These are phyloP conservation scores for Syzygium syzygioides DNA, from an alignment of 441 rosid genomes.

Conservation along the genomic window DNA sequence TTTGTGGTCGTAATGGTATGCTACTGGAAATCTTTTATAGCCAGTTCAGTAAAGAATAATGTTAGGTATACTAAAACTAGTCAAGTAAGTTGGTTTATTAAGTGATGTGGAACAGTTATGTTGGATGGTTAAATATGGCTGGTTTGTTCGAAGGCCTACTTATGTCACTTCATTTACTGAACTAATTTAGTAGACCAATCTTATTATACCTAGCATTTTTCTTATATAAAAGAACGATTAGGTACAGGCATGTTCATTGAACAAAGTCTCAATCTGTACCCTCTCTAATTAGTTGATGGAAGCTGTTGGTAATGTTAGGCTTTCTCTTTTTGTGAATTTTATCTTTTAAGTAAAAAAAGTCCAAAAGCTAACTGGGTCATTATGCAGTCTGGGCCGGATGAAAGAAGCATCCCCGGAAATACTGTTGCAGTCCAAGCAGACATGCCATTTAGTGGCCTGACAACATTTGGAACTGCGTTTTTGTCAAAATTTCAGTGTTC, in stretches of 20 bases:
- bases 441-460: constrained; percentile 94
- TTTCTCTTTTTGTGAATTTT: not conserved
- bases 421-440: constrained; percentile 96
- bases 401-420: constrained; percentile 96
- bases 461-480: constrained; percentile 90
- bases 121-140: not conserved
- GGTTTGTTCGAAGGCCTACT: not conserved
- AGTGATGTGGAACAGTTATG: not conserved
- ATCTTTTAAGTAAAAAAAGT: not conserved
- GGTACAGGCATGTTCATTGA: not conserved
- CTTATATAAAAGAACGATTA: not conserved
- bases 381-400: constrained; percentile 86
- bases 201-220: not conserved
- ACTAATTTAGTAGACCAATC: not conserved
- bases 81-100: not conserved
- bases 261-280: not conserved
- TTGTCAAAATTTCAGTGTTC: constrained; percentile 96
- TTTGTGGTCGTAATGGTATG: constrained; percentile 96
- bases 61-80: not conserved
- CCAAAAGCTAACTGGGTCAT: not conserved
- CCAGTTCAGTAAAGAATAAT: not conserved
- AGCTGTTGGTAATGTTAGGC: not conserved
- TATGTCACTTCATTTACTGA: not conserved
- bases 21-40: not conserved
- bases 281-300: not conserved